These are phyloP conservation scores for Oryza punctata DNA, from an alignment of 176 grass and related monocot genomes.

Conservation along the genomic window DNA sequence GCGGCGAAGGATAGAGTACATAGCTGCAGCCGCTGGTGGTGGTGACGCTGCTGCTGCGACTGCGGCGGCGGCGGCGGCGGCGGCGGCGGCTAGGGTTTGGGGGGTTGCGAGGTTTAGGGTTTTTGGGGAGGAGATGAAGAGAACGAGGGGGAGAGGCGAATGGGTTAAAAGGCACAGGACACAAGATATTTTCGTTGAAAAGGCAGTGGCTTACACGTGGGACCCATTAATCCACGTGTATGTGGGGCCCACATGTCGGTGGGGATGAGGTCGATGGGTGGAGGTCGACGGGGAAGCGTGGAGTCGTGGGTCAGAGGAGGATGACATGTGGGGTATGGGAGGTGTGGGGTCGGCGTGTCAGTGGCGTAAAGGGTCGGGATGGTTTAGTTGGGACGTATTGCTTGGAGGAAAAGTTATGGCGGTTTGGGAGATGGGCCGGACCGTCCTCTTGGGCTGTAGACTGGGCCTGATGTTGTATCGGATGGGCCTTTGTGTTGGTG, in stretches of 20 bases:
- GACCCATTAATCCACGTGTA: accelerated
- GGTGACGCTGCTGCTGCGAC: background rate
- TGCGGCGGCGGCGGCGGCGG: background rate
- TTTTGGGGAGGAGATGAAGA: slow-evolving; percentile 1
- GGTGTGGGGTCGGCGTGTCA: accelerated
- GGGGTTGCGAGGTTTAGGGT: slow-evolving; percentile 42
- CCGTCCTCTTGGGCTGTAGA: background rate
- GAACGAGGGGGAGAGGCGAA: background rate
- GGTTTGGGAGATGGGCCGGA: background rate
- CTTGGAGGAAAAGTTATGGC: slow-evolving; percentile 47
- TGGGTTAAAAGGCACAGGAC: slow-evolving; percentile 24
- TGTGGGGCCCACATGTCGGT: background rate
- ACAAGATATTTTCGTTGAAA: slow-evolving; percentile 24
- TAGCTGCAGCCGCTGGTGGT: background rate
- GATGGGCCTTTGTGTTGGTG: background rate
- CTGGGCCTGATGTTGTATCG: no score
- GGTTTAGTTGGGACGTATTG: background rate
- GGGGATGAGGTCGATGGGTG: accelerated
- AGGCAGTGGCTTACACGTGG: background rate
- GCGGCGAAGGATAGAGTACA: slow-evolving; percentile 54
- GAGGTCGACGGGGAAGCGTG: accelerated
- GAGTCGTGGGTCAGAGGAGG: accelerated
- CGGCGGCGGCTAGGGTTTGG: slow-evolving; percentile 48
- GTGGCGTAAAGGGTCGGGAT: accelerated
- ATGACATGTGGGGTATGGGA: background rate